Evolutionary conservation across 768 basidiomycete genomes (phyloP).

Genomic region (Fibroporia radiculosa): DNA sequence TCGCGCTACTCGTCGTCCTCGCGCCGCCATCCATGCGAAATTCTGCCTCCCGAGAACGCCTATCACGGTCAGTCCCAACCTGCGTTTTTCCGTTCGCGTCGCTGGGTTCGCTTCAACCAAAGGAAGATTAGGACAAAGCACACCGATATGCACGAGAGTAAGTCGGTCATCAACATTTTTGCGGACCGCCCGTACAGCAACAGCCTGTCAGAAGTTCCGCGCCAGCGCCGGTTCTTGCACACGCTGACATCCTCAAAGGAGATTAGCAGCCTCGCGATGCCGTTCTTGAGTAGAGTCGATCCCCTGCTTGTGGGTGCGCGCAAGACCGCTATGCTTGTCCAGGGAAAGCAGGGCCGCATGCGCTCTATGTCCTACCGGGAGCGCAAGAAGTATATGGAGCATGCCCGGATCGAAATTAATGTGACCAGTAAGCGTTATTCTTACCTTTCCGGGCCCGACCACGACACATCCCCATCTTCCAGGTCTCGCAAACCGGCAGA

Average conservation of each 20-base stretch:
- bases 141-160: no score
- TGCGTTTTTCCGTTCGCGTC: no score
- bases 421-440: constrained; percentile 43
- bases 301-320: constrained; percentile 51
- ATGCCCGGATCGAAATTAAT: constrained; percentile 64
- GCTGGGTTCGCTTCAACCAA: no score
- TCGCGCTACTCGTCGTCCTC: background rate
- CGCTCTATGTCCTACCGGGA: constrained; percentile 59
- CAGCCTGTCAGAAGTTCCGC: background rate
- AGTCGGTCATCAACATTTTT: no score
- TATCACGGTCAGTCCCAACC: no score
- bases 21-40: background rate
- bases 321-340: constrained; percentile 38
- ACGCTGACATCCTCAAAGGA: background rate
- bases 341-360: constrained; percentile 49
- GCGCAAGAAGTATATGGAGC: constrained; percentile 56
- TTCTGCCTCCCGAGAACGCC: background rate
- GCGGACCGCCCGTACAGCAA: no score
- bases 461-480: constrained; percentile 11
- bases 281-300: no score
- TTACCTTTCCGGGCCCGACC: background rate
- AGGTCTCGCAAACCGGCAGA: constrained; percentile 76
- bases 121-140: no score
- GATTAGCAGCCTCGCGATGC: constrained; percentile 48
- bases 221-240: background rate